Evolutionary conservation across 306 rosid species (phyloP).

Genomic region (Trifolium dubium): DNA sequence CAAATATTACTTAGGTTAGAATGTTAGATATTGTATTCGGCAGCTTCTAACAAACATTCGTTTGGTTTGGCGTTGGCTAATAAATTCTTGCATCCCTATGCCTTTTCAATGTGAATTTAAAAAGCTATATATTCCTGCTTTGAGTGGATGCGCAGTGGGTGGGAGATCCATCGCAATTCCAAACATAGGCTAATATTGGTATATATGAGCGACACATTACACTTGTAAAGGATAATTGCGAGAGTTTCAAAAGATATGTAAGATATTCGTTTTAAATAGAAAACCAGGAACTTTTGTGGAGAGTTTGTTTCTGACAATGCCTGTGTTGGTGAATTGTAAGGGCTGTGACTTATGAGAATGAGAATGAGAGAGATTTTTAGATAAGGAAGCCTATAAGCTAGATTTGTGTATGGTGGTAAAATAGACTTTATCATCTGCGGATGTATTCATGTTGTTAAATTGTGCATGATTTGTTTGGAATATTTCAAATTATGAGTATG

Average conservation of each 20-base stretch:
- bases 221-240: not conserved
- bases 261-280: not conserved
- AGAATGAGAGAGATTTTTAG: not conserved
- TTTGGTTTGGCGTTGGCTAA: too few species aligned
- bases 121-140: too few species aligned
- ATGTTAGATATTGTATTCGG: not conserved
- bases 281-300: not conserved
- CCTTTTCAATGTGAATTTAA: not conserved
- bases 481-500: too few species aligned
- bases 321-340: not conserved
- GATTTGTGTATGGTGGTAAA: not conserved
- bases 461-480: constrained; percentile 5
- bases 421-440: not conserved
- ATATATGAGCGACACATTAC: not conserved
- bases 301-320: not conserved
- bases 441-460: not conserved
- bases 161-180: too few species aligned
- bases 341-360: not conserved
- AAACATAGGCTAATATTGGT: not conserved
- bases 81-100: not conserved
- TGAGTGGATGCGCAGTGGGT: too few species aligned
- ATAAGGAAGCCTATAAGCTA: not conserved
- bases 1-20: not conserved
- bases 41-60: not conserved
- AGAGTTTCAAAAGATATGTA: not conserved